These are phyloP conservation scores for Mikania micrantha DNA, from an alignment of 129 eudicot genomes.

Conservation along the genomic window DNA sequence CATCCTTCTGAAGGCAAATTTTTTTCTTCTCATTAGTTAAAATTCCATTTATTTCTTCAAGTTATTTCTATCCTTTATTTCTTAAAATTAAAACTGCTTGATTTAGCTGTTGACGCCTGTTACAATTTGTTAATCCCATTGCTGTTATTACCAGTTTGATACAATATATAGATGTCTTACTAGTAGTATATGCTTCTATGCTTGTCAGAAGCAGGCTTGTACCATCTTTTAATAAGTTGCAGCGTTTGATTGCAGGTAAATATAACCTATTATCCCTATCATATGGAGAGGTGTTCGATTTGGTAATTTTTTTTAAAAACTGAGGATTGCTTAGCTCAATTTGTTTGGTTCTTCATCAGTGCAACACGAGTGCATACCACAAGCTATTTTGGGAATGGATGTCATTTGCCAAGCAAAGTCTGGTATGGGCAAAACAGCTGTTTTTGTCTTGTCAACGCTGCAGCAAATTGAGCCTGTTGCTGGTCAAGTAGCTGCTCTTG, in stretches of 20 bases:
- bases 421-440: constrained; percentile 99
- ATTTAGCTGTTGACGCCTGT: not conserved
- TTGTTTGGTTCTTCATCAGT: constrained; percentile 90
- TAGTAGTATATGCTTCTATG: not conserved
- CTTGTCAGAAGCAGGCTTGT: not conserved
- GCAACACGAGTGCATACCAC: constrained; percentile 99
- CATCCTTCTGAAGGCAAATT: constrained; percentile 99
- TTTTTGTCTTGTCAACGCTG: constrained; percentile 82
- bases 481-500: constrained; percentile 99
- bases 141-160: not conserved
- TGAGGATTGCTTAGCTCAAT: constrained; percentile 78
- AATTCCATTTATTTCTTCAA: not conserved
- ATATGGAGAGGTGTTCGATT: constrained; percentile 71
- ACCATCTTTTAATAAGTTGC: not conserved
- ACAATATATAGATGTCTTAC: not conserved
- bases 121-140: constrained; percentile 25
- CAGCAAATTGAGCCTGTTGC: constrained; percentile 97
- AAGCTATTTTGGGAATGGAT: constrained; percentile 99
- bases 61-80: not conserved
- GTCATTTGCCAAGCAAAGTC: constrained; percentile 99
- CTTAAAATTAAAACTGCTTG: not conserved
- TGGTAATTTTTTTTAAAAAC: constrained; percentile 45
- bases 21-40: not conserved
- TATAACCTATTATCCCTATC: constrained; percentile 43
- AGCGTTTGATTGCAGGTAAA: constrained; percentile 66